Base-by-base conservation (phyloP, 2,329 filamentous ascomycete genomes). In the Penicillium griseofulvum region DNA sequence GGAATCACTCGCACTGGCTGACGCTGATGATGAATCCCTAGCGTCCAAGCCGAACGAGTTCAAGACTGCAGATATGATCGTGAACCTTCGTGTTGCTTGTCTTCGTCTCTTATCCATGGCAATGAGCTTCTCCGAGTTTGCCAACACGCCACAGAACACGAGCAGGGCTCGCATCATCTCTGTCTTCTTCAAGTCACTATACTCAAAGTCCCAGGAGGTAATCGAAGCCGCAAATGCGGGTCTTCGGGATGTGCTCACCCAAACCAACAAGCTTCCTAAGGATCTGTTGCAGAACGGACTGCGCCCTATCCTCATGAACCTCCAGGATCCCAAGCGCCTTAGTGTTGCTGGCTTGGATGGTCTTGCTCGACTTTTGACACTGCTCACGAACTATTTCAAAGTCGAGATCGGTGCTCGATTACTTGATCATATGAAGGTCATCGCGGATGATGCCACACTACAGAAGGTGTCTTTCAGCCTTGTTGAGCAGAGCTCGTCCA, bases 341-440 rank as follows among this genome's bases (percentile, higher is more conserved):
- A 96, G 87, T 19, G 89, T 93, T 0, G 89, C 92, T 65, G 92
- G 92, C 2, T 79, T 99, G 5, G 92, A 97, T 70, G 96, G 96
- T 26, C 79, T 99, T 31, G 92, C 92, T 17, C 86, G 93, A 37
- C 81, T 99, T 1, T 76, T 99, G 57, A 93, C 94, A 60, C 81
- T 99, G 2, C 80, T 99, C 17, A 99, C 93, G 0, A 97, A 94
- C 56, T 99, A 99, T 72, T 99, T 99, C 76, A 99, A 99, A 75
- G 92, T 97, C 0, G 94, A 99, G 71, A 99, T 99, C 51, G 95
- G 94, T 7, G 85, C 90, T 22, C 85, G 94, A 24, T 77, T 99
- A n/a, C 80, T 99, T 10, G 93, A 97, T 61, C 94, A 99, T 66
- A 88, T 97, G 74, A 93, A 93, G 69, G 84, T 87, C 11, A 91